Conservation (phyloP, 108 stramenopile genomes). For the Nannochloropsis granulata region DNA sequence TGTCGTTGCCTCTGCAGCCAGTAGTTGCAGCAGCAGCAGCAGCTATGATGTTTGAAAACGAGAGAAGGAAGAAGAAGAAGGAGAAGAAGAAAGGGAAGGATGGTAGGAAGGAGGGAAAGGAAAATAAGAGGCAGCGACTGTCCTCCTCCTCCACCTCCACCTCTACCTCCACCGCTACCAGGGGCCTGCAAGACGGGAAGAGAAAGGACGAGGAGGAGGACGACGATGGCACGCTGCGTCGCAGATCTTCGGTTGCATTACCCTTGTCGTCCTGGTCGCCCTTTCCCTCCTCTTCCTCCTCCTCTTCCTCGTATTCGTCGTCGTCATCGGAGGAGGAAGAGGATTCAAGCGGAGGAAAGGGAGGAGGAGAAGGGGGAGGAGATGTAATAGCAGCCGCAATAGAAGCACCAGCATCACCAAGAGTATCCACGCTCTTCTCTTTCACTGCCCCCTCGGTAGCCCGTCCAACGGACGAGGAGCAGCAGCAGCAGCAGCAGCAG, state of each 20-base stretch:
- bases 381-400: background rate
- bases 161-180: too few species aligned
- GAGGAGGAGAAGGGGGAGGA: background rate
- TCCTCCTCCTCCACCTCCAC: too few species aligned
- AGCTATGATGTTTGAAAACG: background rate
- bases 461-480: background rate
- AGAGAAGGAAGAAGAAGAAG: background rate
- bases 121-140: too few species aligned
- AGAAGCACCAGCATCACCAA: too few species aligned
- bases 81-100: too few species aligned
- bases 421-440: background rate
- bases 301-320: background rate
- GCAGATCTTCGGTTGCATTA: background rate
- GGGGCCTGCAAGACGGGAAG: background rate
- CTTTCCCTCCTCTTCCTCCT: background rate
- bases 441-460: background rate
- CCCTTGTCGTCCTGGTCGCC: background rate
- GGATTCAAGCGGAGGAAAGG: background rate
- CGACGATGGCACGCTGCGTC: background rate
- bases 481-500: background rate
- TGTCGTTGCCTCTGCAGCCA: background rate
- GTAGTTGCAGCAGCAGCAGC: background rate
- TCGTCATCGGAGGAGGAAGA: background rate
- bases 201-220: background rate
- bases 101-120: too few species aligned